A percentile compares a stretch with the other conserved stretches of the same genome.
These are phyloP conservation scores for Metschnikowia henanensis DNA, from an alignment of 805 yeast species.

Conservation along the genomic window DNA sequence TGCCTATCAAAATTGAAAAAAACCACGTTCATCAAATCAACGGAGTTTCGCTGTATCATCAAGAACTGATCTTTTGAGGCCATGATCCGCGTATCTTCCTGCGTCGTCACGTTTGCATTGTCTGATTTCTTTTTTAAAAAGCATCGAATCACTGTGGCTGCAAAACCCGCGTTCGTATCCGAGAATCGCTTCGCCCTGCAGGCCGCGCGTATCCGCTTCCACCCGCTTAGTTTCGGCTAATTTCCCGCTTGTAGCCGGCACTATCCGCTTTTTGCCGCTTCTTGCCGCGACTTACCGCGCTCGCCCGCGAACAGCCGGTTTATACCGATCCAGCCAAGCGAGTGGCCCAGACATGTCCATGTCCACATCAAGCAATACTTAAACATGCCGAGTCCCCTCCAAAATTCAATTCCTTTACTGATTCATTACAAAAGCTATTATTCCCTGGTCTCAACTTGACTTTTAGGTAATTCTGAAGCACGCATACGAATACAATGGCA, in stretches of 20 bases:
- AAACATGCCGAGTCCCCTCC: background rate
- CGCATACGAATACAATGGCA: slow-evolving; percentile 12
- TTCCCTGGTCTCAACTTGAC: too few relatives aligned
- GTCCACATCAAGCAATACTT: background rate
- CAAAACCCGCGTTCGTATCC: background rate
- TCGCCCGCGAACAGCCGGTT: background rate
- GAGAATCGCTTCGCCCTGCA: background rate
- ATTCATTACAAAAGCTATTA: too few relatives aligned
- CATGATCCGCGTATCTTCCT: too few relatives aligned
- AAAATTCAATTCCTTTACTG: background rate
- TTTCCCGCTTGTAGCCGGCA: slow-evolving; percentile 1
- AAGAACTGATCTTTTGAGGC: too few relatives aligned
- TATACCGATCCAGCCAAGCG: too few relatives aligned
- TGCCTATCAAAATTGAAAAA: too few relatives aligned
- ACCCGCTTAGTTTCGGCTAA: background rate
- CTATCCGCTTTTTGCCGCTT: slow-evolving; percentile 7
- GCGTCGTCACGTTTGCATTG: too few relatives aligned
- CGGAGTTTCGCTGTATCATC: too few relatives aligned
- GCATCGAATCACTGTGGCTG: too few relatives aligned
- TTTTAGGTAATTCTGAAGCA: background rate
- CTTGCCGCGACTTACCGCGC: background rate
- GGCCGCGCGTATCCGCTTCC: background rate
- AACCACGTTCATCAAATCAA: too few relatives aligned
- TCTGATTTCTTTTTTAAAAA: too few relatives aligned
- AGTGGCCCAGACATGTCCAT: too few relatives aligned